Base-by-base conservation (phyloP, 139 green algal genomes). In the Haematococcus sp. region DNA sequence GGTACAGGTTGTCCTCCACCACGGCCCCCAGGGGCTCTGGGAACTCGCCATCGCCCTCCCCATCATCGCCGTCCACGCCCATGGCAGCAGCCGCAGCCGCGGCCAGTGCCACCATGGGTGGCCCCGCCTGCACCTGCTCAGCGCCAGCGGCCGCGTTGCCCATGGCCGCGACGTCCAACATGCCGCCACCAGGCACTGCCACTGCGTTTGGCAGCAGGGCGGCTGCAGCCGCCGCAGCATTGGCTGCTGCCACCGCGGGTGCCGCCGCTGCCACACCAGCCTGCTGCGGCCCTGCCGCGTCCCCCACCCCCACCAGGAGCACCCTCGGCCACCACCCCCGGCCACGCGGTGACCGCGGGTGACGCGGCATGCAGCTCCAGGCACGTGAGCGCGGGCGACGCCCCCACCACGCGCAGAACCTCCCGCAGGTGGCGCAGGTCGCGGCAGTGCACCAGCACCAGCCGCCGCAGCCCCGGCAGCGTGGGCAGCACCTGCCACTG, bases 401-500 rank as follows among this genome's bases (percentile, higher is more conserved):
- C n/a, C 4, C 68, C 51, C 19, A 74, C 68, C 68, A 74, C 68
- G 13, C 33, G 60, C 35, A 76, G 70, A 20, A 76, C 70, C 70
- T 76, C 55, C 3, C 33, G 32, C 33, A 69, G 40, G 55, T 76
- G 70, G 33, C 19, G 30, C 9, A 76, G 33, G 55, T 76, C 70
- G 16, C 27, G 28, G 70, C 68, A 74, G 51, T 74, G 68, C 28
- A 64, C 49, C 51, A 74, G 68, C 51, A 34, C 15, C 51, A 74
- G 51, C 17, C 51, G 49, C 3, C 4, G 4, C 28, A 74, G 68
- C 7, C 68, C 68, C 49, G 27, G 28, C 51, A 74, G 68, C 19
- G 51, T 74, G 19, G 68, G 68, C 68, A 74, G 68, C 49, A 74
- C 68, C 51, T 74, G 68, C 68, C 68, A 74, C 31, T 74, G 68